These are phyloP conservation scores for Leccinum olivaceopallidum DNA, from an alignment of 768 basidiomycete species.

Conservation along the genomic window DNA sequence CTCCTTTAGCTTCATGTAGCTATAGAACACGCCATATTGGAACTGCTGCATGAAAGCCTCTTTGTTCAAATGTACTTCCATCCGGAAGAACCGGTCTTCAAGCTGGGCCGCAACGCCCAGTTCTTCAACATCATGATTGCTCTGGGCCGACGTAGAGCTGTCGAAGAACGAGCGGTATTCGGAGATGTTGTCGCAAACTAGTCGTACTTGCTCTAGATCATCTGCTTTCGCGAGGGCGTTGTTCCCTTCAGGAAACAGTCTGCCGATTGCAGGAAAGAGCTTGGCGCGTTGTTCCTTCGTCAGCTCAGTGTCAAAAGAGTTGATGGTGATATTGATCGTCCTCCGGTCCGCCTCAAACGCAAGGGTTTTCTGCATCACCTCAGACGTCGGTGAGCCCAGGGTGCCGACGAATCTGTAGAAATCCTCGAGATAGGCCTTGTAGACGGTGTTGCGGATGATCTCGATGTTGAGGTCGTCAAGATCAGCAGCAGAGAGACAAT, in stretches of 20 bases:
- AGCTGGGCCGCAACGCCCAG: conserved; percentile 63
- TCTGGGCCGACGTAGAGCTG: conserved; percentile 40
- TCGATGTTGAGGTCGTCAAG: conserved; percentile 99
- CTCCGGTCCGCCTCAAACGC: conserved; percentile 97
- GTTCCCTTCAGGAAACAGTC: conserved; percentile 94
- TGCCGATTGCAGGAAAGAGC: conserved; percentile 92
- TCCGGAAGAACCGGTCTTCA: conserved; percentile 93
- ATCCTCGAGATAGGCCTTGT: conserved; percentile 98
- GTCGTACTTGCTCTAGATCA: conserved; percentile 90
- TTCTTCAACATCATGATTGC: conserved; percentile 39
- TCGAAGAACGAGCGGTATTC: conserved; percentile 94
- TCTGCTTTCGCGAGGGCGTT: conserved; percentile 92
- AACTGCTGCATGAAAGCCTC: conserved; percentile 95
- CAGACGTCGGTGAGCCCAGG: conserved; percentile 81
- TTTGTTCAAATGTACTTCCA: conserved; percentile 94
- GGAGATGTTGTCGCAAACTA: conserved; percentile 80
- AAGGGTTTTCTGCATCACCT: conserved; percentile 90
- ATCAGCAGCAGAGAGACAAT: conserved; percentile 92
- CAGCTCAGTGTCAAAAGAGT: conserved; percentile 95
- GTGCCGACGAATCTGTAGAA: conserved; percentile 83
- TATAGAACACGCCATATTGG: conserved; percentile 91
- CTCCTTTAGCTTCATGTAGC: conserved; percentile 90
- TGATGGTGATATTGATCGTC: conserved; percentile 98
- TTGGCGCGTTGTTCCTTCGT: conserved; percentile 93
- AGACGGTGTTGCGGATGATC: conserved; percentile 98